These are phyloP conservation scores for Cladosporium phlei DNA, from an alignment of 2,329 filamentous ascomycete species.

Conservation along the genomic window DNA sequence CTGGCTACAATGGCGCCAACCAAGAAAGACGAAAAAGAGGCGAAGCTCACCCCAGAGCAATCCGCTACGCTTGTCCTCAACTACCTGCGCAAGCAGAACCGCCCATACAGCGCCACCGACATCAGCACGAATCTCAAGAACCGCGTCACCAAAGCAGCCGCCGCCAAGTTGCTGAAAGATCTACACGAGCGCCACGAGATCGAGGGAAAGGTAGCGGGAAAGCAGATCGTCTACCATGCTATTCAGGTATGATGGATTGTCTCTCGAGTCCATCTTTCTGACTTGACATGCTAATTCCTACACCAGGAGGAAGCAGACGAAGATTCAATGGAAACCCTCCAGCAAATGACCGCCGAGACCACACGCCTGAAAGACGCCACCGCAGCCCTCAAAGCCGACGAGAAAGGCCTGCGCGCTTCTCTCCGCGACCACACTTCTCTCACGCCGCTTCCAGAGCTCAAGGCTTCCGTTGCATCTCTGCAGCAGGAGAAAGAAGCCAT, in stretches of 20 bases:
- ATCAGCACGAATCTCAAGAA: constrained; percentile 34
- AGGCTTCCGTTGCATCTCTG: constrained; percentile 39
- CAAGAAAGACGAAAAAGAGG: constrained; percentile 28
- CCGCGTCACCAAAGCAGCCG: constrained; percentile 42
- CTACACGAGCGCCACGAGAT: constrained; percentile 57
- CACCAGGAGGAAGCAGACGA: constrained; percentile 47
- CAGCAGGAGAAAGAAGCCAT: constrained; percentile 43
- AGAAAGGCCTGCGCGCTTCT: constrained; percentile 47
- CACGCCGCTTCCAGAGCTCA: constrained; percentile 50
- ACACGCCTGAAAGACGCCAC: constrained; percentile 43
- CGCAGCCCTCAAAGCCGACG: constrained; percentile 39
- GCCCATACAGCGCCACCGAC: constrained; percentile 33
- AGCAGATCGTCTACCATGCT: constrained; percentile 59
- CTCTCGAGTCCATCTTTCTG: neutral
- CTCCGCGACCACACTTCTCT: constrained; percentile 44
- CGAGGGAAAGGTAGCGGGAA: constrained; percentile 54
- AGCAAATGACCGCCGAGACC: constrained; percentile 47
- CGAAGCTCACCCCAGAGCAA: constrained; percentile 29
- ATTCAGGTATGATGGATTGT: constrained; percentile 35
- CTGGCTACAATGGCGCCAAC: constrained; percentile 33
- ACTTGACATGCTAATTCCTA: neutral
- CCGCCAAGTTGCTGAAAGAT: constrained; percentile 59
- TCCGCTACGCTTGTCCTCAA: constrained; percentile 27
- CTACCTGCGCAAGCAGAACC: constrained; percentile 30
- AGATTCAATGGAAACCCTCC: constrained; percentile 45